Evolutionary conservation across 371 early-diverging fungal genomes (phyloP), one percentile per base, ranked within the genome.

Genomic region (Mycotypha africana): DNA sequence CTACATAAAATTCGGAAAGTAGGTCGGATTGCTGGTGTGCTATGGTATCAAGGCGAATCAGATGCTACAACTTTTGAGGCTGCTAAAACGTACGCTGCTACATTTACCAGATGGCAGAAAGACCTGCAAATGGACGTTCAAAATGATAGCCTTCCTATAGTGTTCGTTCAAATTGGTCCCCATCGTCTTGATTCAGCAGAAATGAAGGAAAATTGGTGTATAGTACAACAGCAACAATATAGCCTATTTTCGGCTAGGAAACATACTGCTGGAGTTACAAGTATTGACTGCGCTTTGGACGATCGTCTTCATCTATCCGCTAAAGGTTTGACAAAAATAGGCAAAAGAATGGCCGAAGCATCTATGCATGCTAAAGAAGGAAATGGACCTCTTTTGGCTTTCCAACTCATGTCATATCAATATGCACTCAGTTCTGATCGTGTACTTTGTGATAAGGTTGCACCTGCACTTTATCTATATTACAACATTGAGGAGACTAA

Each of bases 11-110:
- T 65, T 11, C 20, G 24, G 3, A 23, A 21, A 9, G 47, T 50
- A 3, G 52, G 47, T 1, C 17, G 17, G 1, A 30, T 67, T 12
- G 58, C 60, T 14, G 74, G 74, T 14, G 35, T 74, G 0, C 42
- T 73, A 2, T 73, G 73, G 73, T 68, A 59, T 8, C 73, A 73
- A 40, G 73, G 73, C 1, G 73, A 73, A 47, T 60, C 73, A 4
- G 69, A 73, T 35, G 54, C 68, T 7, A 31, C 25, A 3, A 17
- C 15, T 0, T 9, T 14, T 0, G 21, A 26, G 7, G 35, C 22
- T 19, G 44, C 56, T 14, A 16, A 19, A 0, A 33, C 37, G 1
- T 68, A 61, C 30, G 21, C 32, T 2, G 39, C 37, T 0, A 36
- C 47, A n/a, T 63, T 63, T 31, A 25, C 16, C 8, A 10, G 41